Evolutionary conservation across 2,329 filamentous ascomycete species (phyloP).

Genomic region (Colletotrichum scovillei): DNA sequence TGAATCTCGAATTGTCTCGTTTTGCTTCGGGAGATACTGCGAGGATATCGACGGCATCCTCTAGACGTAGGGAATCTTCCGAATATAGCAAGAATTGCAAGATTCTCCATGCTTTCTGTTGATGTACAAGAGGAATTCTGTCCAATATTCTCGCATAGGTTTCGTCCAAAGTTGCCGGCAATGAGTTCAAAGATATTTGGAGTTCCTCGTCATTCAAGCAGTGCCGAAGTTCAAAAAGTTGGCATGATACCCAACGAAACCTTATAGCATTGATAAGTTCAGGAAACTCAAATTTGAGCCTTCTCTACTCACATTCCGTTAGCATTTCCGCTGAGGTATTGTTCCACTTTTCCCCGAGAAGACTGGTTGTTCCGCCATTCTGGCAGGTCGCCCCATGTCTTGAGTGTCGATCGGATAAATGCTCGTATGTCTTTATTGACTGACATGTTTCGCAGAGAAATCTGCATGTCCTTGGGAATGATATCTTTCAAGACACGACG

Average conservation of each 20-base stretch:
- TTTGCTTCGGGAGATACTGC: conserved; percentile 31
- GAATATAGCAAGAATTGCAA: conserved; percentile 40
- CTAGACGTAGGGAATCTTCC: conserved; percentile 34
- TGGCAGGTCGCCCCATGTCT: not conserved
- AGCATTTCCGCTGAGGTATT: not conserved
- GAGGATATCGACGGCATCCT: conserved; percentile 40
- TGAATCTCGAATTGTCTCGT: conserved; percentile 32
- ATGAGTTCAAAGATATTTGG: not conserved
- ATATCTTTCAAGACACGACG: not conserved
- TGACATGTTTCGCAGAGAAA: not conserved
- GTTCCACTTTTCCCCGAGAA: not conserved
- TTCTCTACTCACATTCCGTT: not conserved
- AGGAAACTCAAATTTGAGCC: not conserved
- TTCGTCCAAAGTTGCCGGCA: conserved; percentile 6
- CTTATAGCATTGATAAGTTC: not conserved
- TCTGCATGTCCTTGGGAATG: not conserved
- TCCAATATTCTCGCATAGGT: conserved; percentile 24
- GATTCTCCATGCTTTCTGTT: conserved; percentile 12
- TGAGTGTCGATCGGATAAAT: not conserved
- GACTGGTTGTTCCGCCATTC: not conserved
- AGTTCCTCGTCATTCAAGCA: not conserved
- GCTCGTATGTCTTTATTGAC: not conserved
- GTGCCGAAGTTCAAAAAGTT: conserved; percentile 7
- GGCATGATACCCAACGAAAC: conserved; percentile 6
- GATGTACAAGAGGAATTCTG: conserved; percentile 15